Conservation (phyloP, 106 monocot species). For the Xerophyta viscosa region DNA sequence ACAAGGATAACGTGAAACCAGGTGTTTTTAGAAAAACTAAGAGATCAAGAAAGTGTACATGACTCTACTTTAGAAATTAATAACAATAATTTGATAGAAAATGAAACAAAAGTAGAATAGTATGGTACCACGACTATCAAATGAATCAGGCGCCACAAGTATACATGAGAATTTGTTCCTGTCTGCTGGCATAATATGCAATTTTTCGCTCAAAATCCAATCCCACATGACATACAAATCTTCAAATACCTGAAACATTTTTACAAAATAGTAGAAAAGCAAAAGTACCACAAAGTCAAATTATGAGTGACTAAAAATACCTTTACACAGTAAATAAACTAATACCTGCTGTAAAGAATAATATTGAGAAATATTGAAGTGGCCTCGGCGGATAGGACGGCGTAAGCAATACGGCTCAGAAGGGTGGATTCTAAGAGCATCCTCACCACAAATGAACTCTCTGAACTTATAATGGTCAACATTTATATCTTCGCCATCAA, state of each 20-base stretch:
- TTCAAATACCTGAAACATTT: constrained; percentile 52
- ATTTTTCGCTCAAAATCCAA: constrained; percentile 85
- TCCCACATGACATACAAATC: constrained; percentile 86
- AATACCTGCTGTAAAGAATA: constrained; percentile 84
- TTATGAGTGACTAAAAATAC: too few relatives aligned
- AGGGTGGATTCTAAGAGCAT: constrained; percentile 75
- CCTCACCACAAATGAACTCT: constrained; percentile 78
- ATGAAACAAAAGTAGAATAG: neutral
- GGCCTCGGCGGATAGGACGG: constrained; percentile 84
- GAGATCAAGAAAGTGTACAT: too few relatives aligned
- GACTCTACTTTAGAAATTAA: too few relatives aligned
- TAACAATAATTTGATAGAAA: too few relatives aligned
- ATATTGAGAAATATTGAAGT: constrained; percentile 84
- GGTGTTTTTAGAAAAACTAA: too few relatives aligned
- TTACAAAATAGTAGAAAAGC: neutral
- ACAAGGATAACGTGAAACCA: too few relatives aligned
- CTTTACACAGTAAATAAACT: neutral
- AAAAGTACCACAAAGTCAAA: too few relatives aligned
- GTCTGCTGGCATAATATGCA: constrained; percentile 52
- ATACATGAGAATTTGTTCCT: constrained; percentile 61
- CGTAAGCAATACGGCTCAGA: constrained; percentile 71
- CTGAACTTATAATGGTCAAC: constrained; percentile 36
- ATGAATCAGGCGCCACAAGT: constrained; percentile 85
- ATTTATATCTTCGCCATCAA: constrained; percentile 15
- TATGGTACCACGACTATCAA: constrained; percentile 75